Evolutionary conservation across 2,329 filamentous ascomycete genomes (phyloP), one percentile per base, ranked within the genome.

Genomic region (Thelonectria blattea): DNA sequence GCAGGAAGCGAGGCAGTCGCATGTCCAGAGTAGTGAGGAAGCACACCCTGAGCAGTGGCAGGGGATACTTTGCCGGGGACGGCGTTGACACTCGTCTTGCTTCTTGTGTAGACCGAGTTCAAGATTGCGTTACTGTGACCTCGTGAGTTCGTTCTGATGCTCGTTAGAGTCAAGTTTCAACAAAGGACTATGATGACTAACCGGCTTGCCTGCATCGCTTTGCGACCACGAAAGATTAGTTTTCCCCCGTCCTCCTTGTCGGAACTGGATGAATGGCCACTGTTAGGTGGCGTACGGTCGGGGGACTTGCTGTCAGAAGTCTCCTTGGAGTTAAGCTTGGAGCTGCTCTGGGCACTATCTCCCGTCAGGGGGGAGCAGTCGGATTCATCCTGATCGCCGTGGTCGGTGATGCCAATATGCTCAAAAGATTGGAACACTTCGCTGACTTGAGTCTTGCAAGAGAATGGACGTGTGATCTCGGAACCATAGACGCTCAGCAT

Each of bases 11-110:
- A 84, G 20, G 83, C 82, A 10, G 82, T 80, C 20, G 83, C 83
- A 66, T 85, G 75, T 17, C 83, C 83, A 10, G 76, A 71, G 57
- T 83, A 85, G 32, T 84, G 81, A 15, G 83, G 84, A 47, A 86
- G 72, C 45, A 82, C 78, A n/a, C 83, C 84, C 27, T 80, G 82
- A 8, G 80, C 83, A 12, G 82, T 85, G 46, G 80, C 81, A 3
- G 83, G 81, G 3, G 83, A 83, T 49, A 86, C 73, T 10, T 82
- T 75, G 51, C 83, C 76, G 11, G 81, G 80, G 46, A 81, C 74
- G 8, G 72, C 79, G 46, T 74, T 74, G 47, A 76, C 80, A 60
- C 80, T 84, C 12, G 82, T 74, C 37, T 81, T 78, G n/a, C 80
- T 80, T 65, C 81, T 83, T 71, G 81, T 84, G 66, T 83, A 69